A percentile compares a stretch with the other conserved stretches of the same genome.
These are phyloP conservation scores for Lyophyllum semitale DNA, from an alignment of 768 basidiomycete genomes.

Conservation along the genomic window DNA sequence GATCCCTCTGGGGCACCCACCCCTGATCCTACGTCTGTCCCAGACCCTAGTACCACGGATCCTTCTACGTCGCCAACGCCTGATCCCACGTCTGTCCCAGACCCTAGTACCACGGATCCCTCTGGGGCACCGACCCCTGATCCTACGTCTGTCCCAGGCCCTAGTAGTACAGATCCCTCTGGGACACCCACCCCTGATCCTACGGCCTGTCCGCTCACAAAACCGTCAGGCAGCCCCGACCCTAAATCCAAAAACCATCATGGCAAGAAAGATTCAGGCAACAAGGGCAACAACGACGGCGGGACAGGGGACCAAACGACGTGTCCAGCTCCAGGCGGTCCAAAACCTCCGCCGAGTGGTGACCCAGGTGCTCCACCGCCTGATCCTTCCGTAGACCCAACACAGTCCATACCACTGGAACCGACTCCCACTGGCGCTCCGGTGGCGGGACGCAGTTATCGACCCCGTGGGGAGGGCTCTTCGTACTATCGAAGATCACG, in stretches of 20 bases:
- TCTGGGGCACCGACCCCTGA: neutral
- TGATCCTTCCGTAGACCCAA: neutral
- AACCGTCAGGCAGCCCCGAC: too few relatives aligned
- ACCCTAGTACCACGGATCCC: neutral
- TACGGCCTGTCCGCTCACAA: too few relatives aligned
- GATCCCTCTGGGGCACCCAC: neutral
- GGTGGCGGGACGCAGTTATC: conserved; percentile 2
- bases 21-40: neutral
- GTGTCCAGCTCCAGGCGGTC: neutral
- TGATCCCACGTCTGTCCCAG: neutral
- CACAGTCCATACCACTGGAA: too few relatives aligned
- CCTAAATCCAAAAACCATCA: too few relatives aligned
- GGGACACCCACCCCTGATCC: neutral
- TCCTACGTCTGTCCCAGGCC: neutral
- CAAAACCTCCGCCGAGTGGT: neutral
- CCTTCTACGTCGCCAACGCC: neutral
- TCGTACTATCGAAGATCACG: conserved; percentile 9
- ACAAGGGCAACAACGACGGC: neutral
- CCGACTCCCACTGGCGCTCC: neutral
- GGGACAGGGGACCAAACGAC: neutral
- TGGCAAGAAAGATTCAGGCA: too few relatives aligned
- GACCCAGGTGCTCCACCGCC: neutral
- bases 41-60: neutral
- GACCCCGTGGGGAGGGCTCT: conserved; percentile 7
- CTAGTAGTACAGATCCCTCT: neutral